A percentile compares a stretch with the other conserved stretches of the same genome.
Conservation (phyloP, 1,284 basidiomycete species). For the Peniophora sp. region DNA sequence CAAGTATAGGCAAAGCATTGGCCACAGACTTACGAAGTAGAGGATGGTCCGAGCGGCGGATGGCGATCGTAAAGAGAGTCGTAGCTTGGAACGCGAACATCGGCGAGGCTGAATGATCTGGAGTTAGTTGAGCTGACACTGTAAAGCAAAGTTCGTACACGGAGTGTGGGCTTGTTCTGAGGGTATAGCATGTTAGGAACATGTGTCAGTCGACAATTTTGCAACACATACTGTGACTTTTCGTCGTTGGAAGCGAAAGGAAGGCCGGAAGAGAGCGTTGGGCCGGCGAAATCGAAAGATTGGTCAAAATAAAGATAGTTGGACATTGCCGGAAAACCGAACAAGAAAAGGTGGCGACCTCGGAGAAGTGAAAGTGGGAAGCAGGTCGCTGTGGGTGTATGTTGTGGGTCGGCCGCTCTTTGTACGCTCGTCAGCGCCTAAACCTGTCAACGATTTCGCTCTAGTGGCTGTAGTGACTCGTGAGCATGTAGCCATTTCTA, state of each 20-base stretch:
- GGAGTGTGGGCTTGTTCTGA: slow-evolving; percentile 2
- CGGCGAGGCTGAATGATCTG: slow-evolving; percentile 9
- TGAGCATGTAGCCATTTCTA: no score
- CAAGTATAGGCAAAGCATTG: slow-evolving; percentile 4
- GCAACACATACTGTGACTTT: not conserved
- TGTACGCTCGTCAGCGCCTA: no score
- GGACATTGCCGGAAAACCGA: no score
- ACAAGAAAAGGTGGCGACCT: no score
- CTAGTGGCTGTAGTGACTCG: no score
- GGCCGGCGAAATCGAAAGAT: no score
- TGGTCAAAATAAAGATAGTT: no score
- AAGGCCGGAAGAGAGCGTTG: no score
- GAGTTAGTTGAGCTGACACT: slow-evolving; percentile 7
- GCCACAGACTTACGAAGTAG: slow-evolving; percentile 3
- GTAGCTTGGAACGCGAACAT: slow-evolving; percentile 14
- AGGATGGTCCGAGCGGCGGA: slow-evolving; percentile 21
- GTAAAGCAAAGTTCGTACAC: slow-evolving; percentile 9
- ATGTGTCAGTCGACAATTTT: not conserved
- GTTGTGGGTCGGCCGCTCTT: no score
- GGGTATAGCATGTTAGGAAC: not conserved
- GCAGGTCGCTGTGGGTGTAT: no score
- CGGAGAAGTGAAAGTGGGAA: no score
- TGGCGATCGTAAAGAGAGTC: slow-evolving; percentile 13
- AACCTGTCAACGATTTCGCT: no score
- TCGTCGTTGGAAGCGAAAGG: not conserved